A percentile compares a stretch with the other conserved stretches of the same genome.
These are phyloP conservation scores for Dryas alaskensis DNA, from an alignment of 306 rosid genomes.

Conservation along the genomic window DNA sequence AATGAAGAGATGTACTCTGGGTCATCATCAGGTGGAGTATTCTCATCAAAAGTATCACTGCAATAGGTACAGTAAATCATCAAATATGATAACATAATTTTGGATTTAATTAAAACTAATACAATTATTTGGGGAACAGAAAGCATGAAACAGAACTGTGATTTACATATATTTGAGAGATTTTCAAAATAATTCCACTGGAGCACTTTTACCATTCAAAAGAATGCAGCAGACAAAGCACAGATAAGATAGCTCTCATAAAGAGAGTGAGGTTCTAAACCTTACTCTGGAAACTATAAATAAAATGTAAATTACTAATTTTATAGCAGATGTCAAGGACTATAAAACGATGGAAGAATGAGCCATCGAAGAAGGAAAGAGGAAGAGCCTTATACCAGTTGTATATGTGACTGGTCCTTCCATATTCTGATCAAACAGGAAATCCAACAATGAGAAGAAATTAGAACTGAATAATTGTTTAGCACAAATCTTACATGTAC, in stretches of 20 bases:
- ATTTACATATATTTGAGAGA: not conserved
- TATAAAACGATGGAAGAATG: not conserved
- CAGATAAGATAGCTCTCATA: too few relatives aligned
- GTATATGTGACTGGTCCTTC: conserved; percentile 80
- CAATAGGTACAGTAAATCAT: conserved; percentile 31
- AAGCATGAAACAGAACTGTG: not conserved
- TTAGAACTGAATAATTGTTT: conserved; percentile 25
- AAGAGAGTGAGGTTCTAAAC: too few relatives aligned
- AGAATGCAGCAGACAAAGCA: too few relatives aligned
- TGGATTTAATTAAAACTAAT: not conserved
- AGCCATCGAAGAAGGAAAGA: not conserved
- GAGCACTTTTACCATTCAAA: too few relatives aligned
- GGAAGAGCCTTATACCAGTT: conserved; percentile 61
- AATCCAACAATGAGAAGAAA: conserved; percentile 32
- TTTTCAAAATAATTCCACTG: not conserved
- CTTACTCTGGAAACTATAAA: too few relatives aligned
- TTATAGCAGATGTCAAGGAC: not conserved
- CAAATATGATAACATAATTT: not conserved
- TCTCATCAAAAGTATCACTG: conserved; percentile 95
- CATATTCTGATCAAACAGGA: conserved; percentile 57
- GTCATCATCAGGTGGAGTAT: conserved; percentile 86
- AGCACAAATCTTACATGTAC: conserved; percentile 3
- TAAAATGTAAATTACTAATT: too few relatives aligned
- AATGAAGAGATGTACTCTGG: conserved; percentile 80
- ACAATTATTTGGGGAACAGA: not conserved